Percentiles rank a stretch among this genome's conserved stretches.
These are phyloP conservation scores for Staphylotrichum tortipilum DNA, from an alignment of 495 filamentous ascomycete genomes.

Conservation along the genomic window DNA sequence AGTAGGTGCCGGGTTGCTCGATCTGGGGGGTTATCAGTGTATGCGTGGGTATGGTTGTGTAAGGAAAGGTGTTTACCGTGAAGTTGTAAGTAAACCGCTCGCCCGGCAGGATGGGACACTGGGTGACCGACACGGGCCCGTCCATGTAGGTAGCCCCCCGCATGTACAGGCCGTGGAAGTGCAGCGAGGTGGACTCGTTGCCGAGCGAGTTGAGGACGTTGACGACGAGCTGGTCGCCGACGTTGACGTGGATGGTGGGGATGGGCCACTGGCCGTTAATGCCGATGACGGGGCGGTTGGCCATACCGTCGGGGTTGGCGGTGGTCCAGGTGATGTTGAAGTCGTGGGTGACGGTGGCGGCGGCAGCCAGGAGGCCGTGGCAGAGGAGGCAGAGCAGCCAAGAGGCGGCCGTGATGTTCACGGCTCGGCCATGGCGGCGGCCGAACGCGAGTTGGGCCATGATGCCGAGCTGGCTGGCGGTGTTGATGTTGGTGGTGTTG, in stretches of 20 bases:
- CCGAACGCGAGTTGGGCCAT: too few relatives aligned
- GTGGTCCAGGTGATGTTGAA: constrained; percentile 75
- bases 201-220: constrained; percentile 66
- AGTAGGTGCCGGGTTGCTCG: constrained; percentile 67
- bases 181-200: constrained; percentile 59
- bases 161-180: constrained; percentile 71
- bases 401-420: not conserved
- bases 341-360: constrained; percentile 61
- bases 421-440: constrained; percentile 4
- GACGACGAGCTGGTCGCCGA: constrained; percentile 64
- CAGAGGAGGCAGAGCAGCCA: constrained; percentile 8
- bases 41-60: too few relatives aligned
- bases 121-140: constrained; percentile 56
- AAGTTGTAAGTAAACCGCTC: constrained; percentile 66
- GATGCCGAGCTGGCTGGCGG: too few relatives aligned
- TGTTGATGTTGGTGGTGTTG: too few relatives aligned
- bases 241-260: constrained; percentile 56
- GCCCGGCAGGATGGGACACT: constrained; percentile 60
- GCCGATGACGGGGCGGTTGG: constrained; percentile 60
- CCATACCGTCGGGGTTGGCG: constrained; percentile 68
- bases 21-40: too few relatives aligned
- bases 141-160: constrained; percentile 68
- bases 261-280: constrained; percentile 78
- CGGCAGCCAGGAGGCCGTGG: constrained; percentile 15
- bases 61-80: constrained; percentile 52